Evolutionary conservation across 306 rosid genomes (phyloP).

Genomic region (Sesbania bispinosa): DNA sequence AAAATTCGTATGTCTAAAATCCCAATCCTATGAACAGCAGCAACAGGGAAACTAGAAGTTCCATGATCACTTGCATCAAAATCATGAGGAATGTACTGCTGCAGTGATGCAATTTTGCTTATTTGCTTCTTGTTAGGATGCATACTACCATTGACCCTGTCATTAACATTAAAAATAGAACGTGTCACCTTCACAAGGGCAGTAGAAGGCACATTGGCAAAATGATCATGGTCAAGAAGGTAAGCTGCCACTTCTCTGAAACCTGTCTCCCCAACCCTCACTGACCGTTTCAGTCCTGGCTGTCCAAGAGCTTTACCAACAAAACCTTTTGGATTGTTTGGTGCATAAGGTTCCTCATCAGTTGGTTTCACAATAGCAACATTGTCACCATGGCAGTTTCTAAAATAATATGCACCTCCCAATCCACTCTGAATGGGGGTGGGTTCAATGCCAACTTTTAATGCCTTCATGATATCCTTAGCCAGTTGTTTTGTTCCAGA

Average conservation of each 20-base stretch:
- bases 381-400: slow-evolving; percentile 54
- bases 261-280: slow-evolving; percentile 85
- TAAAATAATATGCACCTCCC: slow-evolving; percentile 79
- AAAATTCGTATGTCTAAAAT: slow-evolving; percentile 69
- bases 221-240: slow-evolving; percentile 72
- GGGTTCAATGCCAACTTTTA: slow-evolving; percentile 57
- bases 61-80: slow-evolving; percentile 83
- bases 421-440: slow-evolving; percentile 65
- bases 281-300: slow-evolving; percentile 73
- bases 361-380: slow-evolving; percentile 78
- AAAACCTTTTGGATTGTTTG: slow-evolving; percentile 90
- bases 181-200: slow-evolving; percentile 80
- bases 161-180: slow-evolving; percentile 59
- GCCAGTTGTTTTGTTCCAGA: slow-evolving; percentile 48
- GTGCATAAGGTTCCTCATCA: slow-evolving; percentile 91
- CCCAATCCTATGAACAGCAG: slow-evolving; percentile 72
- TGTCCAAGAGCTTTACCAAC: slow-evolving; percentile 79
- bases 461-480: slow-evolving; percentile 51
- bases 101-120: slow-evolving; percentile 78
- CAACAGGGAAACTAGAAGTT: slow-evolving; percentile 73
- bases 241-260: slow-evolving; percentile 86
- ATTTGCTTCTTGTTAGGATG: slow-evolving; percentile 38
- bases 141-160: slow-evolving; percentile 49
- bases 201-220: slow-evolving; percentile 77
- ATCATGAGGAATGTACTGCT: slow-evolving; percentile 67